These are phyloP conservation scores for Metarhizium album DNA, from an alignment of 2,329 filamentous ascomycete genomes.

Conservation along the genomic window DNA sequence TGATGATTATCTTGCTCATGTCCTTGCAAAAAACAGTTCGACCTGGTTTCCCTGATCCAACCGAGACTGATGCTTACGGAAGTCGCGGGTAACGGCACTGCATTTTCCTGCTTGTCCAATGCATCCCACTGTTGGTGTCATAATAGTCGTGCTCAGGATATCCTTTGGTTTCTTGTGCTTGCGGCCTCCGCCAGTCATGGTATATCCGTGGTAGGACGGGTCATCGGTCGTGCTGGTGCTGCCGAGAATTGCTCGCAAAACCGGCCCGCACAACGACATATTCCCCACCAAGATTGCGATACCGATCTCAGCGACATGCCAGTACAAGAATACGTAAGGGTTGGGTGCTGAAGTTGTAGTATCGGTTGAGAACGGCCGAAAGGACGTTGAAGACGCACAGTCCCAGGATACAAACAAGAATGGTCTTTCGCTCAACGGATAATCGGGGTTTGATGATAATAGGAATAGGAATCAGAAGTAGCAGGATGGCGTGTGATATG, in stretches of 20 bases:
- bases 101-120: slow-evolving; percentile 17
- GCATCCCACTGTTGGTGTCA: slow-evolving; percentile 19
- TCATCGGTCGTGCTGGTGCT: slow-evolving; percentile 12
- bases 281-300: slow-evolving; percentile 51
- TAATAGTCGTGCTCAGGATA: slow-evolving; percentile 10
- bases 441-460: slow-evolving; percentile 30
- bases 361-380: slow-evolving; percentile 48
- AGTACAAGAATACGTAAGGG: slow-evolving; percentile 44
- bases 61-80: background rate
- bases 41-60: slow-evolving; percentile 18
- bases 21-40: slow-evolving; percentile 16
- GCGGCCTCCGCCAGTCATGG: slow-evolving; percentile 8
- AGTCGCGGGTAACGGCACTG: background rate
- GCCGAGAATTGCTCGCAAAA: slow-evolving; percentile 34
- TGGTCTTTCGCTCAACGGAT: slow-evolving; percentile 34
- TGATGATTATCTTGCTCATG: slow-evolving; percentile 5
- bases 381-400: slow-evolving; percentile 46
- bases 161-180: slow-evolving; percentile 8
- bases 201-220: slow-evolving; percentile 14
- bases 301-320: slow-evolving; percentile 49
- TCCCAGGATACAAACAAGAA: slow-evolving; percentile 43
- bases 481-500: slow-evolving; percentile 32
- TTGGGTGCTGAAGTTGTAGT: slow-evolving; percentile 49
- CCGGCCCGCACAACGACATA: slow-evolving; percentile 47
- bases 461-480: slow-evolving; percentile 34